Conservation (phyloP, 2,329 filamentous ascomycete genomes). For the Eurotiales sp. region DNA sequence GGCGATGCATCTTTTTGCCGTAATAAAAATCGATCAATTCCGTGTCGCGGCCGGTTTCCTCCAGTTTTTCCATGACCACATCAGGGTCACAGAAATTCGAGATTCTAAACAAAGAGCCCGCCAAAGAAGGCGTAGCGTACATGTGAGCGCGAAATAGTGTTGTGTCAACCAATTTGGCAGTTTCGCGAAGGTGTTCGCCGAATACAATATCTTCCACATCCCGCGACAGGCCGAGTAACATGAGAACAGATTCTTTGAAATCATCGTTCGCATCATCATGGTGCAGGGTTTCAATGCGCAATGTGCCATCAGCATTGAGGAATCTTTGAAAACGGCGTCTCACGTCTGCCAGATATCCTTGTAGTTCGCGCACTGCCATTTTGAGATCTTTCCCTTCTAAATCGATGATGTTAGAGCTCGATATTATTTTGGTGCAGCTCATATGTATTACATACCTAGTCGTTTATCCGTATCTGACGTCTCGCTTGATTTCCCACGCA, state of each 20-base stretch:
- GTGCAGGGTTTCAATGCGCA: slow-evolving; percentile 33
- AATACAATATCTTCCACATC: slow-evolving; percentile 56
- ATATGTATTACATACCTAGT: slow-evolving; percentile 21
- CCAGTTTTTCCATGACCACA: slow-evolving; percentile 87
- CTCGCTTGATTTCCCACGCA: slow-evolving; percentile 31
- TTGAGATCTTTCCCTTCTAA: slow-evolving; percentile 79
- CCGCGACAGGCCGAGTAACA: slow-evolving; percentile 45
- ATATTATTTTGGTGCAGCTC: neutral
- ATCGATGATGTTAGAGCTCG: slow-evolving; percentile 9
- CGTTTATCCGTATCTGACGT: slow-evolving; percentile 25
- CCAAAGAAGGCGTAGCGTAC: slow-evolving; percentile 80
- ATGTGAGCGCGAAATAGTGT: slow-evolving; percentile 93
- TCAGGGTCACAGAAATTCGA: slow-evolving; percentile 96
- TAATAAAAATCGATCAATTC: slow-evolving; percentile 97
- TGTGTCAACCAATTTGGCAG: slow-evolving; percentile 84
- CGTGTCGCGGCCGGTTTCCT: slow-evolving; percentile 83
- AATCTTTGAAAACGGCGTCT: slow-evolving; percentile 62
- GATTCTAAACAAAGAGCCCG: slow-evolving; percentile 86
- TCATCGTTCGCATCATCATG: slow-evolving; percentile 34
- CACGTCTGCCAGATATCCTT: slow-evolving; percentile 83
- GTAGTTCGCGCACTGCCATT: slow-evolving; percentile 75
- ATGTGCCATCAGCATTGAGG: slow-evolving; percentile 55
- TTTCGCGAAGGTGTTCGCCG: slow-evolving; percentile 67
- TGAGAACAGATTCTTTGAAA: slow-evolving; percentile 42
- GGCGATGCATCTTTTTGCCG: slow-evolving; percentile 86